A percentile compares a stretch with the other conserved stretches of the same genome.
These are phyloP conservation scores for Lecanicillium sp. DNA, from an alignment of 2,329 filamentous ascomycete genomes.

Conservation along the genomic window DNA sequence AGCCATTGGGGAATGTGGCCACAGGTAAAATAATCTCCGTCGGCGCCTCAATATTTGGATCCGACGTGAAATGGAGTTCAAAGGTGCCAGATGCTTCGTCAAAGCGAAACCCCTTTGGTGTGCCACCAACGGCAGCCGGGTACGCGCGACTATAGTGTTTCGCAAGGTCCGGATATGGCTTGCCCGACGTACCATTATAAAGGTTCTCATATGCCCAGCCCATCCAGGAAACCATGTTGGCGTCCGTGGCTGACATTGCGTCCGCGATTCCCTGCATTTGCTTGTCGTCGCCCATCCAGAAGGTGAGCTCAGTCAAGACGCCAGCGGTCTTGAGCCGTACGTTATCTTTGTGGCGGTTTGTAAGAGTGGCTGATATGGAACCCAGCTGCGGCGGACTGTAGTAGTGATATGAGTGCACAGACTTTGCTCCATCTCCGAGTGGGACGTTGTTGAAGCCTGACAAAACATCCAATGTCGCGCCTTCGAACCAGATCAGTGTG, in stretches of 20 bases:
- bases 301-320: slow-evolving; percentile 12
- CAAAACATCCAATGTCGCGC: slow-evolving; percentile 11
- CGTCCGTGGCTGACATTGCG: slow-evolving; percentile 11
- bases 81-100: slow-evolving; percentile 8
- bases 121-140: slow-evolving; percentile 12
- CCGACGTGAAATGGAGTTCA: slow-evolving; percentile 8
- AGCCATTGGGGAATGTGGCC: slow-evolving; percentile 10
- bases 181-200: slow-evolving; percentile 10
- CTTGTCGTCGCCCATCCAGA: slow-evolving; percentile 13
- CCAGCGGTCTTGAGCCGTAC: slow-evolving; percentile 12
- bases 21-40: slow-evolving; percentile 12
- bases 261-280: slow-evolving; percentile 11
- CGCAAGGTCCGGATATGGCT: slow-evolving; percentile 10
- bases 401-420: slow-evolving; percentile 14
- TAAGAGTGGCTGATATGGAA: slow-evolving; percentile 9
- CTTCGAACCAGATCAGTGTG: slow-evolving; percentile 14
- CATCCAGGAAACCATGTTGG: slow-evolving; percentile 13
- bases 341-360: slow-evolving; percentile 11
- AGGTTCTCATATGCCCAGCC: slow-evolving; percentile 15
- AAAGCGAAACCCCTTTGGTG: slow-evolving; percentile 10
- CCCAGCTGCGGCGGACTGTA: slow-evolving; percentile 13
- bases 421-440: slow-evolving; percentile 11
- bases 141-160: slow-evolving; percentile 13
- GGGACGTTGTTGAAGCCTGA: slow-evolving; percentile 13
- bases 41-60: slow-evolving; percentile 9